Evolutionary conservation across 768 basidiomycete genomes (phyloP).

Genomic region (Amanita pseudoporphyria): DNA sequence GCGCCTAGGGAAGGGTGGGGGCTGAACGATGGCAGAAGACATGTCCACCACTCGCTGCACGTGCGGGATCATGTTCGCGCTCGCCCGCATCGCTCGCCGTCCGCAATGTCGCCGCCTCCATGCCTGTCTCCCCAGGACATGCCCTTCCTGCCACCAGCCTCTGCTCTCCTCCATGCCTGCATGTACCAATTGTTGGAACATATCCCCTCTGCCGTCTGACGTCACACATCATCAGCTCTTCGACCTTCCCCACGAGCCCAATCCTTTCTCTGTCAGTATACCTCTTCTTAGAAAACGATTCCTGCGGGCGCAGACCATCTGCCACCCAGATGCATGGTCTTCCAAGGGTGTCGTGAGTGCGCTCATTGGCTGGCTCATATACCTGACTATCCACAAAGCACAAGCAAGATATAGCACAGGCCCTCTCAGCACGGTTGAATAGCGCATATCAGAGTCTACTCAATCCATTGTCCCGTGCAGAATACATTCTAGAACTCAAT

Average conservation of each 20-base stretch:
- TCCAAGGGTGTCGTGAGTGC: constrained; percentile 47
- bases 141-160: constrained; percentile 52
- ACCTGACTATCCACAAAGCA: constrained; percentile 25
- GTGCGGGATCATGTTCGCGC: neutral
- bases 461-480: constrained; percentile 66
- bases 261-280: constrained; percentile 64
- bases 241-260: constrained; percentile 47
- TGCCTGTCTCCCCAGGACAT: constrained; percentile 18
- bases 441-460: constrained; percentile 70
- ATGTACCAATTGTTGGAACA: constrained; percentile 63
- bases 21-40: constrained; percentile 13
- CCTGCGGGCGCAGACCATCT: constrained; percentile 58
- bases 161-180: constrained; percentile 64
- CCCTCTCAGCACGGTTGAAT: constrained; percentile 69
- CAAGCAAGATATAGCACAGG: constrained; percentile 49
- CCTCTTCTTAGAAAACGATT: constrained; percentile 54
- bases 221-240: constrained; percentile 63
- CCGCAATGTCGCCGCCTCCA: constrained; percentile 8
- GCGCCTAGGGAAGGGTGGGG: constrained; percentile 26
- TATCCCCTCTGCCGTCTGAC: constrained; percentile 45
- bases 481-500: constrained; percentile 69
- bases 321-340: constrained; percentile 86
- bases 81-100: neutral
- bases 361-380: constrained; percentile 1
- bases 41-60: constrained; percentile 1